Percentiles rank a stretch among this genome's conserved stretches.
These are phyloP conservation scores for Gautieria morchelliformis DNA, from an alignment of 768 basidiomycete species.

Conservation along the genomic window DNA sequence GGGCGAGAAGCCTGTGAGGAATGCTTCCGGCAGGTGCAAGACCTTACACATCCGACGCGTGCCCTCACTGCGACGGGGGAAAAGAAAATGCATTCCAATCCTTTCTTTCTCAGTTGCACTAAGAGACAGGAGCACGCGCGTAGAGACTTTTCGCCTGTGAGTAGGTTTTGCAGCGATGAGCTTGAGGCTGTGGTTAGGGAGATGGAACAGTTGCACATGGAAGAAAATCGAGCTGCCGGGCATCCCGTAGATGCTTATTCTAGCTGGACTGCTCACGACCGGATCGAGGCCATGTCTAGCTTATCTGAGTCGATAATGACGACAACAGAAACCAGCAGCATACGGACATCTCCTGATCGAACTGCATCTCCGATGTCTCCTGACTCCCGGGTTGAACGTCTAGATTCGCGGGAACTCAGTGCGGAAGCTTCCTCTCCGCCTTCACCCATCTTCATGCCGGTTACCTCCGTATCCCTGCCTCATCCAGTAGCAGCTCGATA, in stretches of 20 bases:
- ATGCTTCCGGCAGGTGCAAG: constrained; percentile 63
- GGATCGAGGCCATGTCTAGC: neutral
- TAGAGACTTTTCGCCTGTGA: constrained; percentile 68
- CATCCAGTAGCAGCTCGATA: constrained; percentile 5
- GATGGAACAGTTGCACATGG: constrained; percentile 50
- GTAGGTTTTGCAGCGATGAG: constrained; percentile 60
- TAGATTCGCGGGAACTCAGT: neutral
- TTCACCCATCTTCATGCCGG: neutral
- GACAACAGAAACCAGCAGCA: constrained; percentile 7
- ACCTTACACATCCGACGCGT: constrained; percentile 45
- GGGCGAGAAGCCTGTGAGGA: constrained; percentile 85
- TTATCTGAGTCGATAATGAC: constrained; percentile 3
- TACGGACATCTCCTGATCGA: constrained; percentile 6
- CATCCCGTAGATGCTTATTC: neutral
- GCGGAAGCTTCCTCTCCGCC: neutral
- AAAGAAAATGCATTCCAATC: constrained; percentile 55
- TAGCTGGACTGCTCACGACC: neutral
- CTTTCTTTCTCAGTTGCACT: constrained; percentile 67
- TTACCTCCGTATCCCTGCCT: neutral
- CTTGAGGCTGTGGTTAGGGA: constrained; percentile 53
- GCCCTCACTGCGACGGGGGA: constrained; percentile 37
- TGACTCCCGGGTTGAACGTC: neutral
- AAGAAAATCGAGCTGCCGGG: neutral
- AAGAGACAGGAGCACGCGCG: constrained; percentile 60
- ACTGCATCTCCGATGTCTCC: neutral